These are phyloP conservation scores for Chalciporus pseudorubinellus DNA, from an alignment of 768 basidiomycete genomes.

Conservation along the genomic window DNA sequence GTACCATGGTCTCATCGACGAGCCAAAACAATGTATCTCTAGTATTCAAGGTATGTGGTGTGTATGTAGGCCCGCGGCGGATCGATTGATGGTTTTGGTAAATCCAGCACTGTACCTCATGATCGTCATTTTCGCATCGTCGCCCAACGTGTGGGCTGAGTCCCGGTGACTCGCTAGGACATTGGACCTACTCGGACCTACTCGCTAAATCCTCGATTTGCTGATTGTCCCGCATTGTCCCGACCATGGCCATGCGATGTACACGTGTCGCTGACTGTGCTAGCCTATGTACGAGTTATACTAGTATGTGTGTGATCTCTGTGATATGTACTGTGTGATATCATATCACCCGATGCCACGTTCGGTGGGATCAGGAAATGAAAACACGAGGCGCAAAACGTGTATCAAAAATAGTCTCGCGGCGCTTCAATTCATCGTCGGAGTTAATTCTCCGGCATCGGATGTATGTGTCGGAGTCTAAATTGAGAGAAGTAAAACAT, in stretches of 20 bases:
- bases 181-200: neutral
- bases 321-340: neutral
- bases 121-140: neutral
- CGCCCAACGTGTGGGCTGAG: neutral
- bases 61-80: neutral
- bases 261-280: slow-evolving; percentile 19
- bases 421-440: slow-evolving; percentile 18
- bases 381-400: slow-evolving; percentile 19
- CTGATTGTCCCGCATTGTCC: neutral
- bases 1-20: neutral
- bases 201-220: too few species aligned
- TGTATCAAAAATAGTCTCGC: slow-evolving; percentile 7
- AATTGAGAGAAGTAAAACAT: slow-evolving; percentile 13
- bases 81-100: neutral
- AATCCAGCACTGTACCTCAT: neutral
- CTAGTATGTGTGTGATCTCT: too few species aligned
- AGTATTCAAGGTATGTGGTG: slow-evolving; percentile 13
- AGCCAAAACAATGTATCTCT: slow-evolving; percentile 21
- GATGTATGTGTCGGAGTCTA: neutral
- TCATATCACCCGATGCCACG: neutral
- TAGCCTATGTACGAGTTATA: neutral
- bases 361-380: neutral
- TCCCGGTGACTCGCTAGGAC: slow-evolving; percentile 14
- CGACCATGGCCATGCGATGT: slow-evolving; percentile 2
- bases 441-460: slow-evolving; percentile 8